Base-by-base conservation (phyloP, 225 moss, liverwort and hornwort genomes). In the Bryum argenteum region DNA sequence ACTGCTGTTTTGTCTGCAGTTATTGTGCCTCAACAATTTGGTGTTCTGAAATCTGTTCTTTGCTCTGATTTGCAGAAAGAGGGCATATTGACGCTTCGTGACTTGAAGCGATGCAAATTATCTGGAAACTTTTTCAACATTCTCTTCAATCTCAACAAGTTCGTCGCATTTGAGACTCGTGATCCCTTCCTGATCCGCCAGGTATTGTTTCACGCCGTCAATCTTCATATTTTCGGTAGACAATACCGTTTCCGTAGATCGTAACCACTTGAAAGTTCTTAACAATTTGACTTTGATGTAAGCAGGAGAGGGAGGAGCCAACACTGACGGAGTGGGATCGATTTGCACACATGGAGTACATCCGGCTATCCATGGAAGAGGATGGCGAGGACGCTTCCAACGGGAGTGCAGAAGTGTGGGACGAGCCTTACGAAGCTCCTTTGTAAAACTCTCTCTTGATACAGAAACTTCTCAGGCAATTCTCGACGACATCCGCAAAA, bases 71-170 rank as follows among this genome's bases (percentile, higher is more conserved):
- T 77, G 79, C 90, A 97, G 97, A 97, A 92, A 80, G 94, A 92
- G 69, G 97, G 97, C 42, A 89, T 91, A 78, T 76, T 97, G 75
- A 94, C 90, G n/a, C 91, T 97, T 50, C 97, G 94, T 63, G 97
- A 97, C 73, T 82, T 97, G 79, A 97, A 94, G 77, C 90, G 91
- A 45, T 97, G 97, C 90, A 97, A 97, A 65, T 82, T 97, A 54
- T 94, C 97, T 19, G 97, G 97, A 58, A 97, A 97, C 78, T 97
- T 97, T 71, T 97, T 97, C 83, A 97, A 97, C 62, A 94, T 97
- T 50, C 91, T 97, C 73, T 97, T 97, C 83, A 94, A 97, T 70
- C 82, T 97, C 58, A 33, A 33, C 33, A 33, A 33, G 33, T 33
- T 33, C 4, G 33, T 33, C 7, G 33, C 33, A 2, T 33, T 97